These are phyloP conservation scores for Metarhizium robertsii DNA, from an alignment of 2,329 filamentous ascomycete genomes.

Conservation along the genomic window DNA sequence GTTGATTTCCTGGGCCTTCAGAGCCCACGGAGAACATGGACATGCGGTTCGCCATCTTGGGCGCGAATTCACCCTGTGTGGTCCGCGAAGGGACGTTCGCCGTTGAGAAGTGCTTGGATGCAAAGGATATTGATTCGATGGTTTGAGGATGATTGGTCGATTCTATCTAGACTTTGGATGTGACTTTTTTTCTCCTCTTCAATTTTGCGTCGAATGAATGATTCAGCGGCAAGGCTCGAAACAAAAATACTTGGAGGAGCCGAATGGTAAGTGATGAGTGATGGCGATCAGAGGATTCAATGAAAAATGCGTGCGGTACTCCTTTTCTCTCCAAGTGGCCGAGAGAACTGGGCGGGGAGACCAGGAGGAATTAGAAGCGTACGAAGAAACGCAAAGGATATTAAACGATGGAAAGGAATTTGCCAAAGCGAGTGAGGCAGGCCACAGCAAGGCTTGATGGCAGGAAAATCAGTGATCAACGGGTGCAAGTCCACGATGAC, in stretches of 20 bases:
- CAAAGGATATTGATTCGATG: background rate
- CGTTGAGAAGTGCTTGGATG: constrained; percentile 2
- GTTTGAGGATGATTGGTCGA: background rate
- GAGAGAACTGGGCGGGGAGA: background rate
- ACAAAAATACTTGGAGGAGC: background rate
- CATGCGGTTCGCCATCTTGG: constrained; percentile 52
- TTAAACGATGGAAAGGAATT: constrained; percentile 30
- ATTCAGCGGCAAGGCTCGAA: background rate
- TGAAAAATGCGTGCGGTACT: background rate
- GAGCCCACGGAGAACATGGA: constrained; percentile 62
- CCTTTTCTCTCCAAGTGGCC: background rate
- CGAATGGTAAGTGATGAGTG: too few relatives aligned
- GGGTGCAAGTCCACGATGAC: constrained; percentile 11
- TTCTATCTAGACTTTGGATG: background rate
- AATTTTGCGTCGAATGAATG: background rate
- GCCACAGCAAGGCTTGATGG: constrained; percentile 10
- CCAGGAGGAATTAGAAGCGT: background rate
- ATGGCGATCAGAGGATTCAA: background rate
- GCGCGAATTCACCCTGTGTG: constrained; percentile 14
- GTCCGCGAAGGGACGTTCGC: constrained; percentile 32
- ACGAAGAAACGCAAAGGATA: constrained; percentile 4
- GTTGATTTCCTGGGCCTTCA: constrained; percentile 49
- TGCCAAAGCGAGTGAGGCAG: constrained; percentile 53
- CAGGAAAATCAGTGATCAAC: constrained; percentile 8
- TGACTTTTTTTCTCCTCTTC: background rate